phyloP scores from a whole-genome alignment of 352 stramenopile species.

The Phytopythium litorale region DNA sequence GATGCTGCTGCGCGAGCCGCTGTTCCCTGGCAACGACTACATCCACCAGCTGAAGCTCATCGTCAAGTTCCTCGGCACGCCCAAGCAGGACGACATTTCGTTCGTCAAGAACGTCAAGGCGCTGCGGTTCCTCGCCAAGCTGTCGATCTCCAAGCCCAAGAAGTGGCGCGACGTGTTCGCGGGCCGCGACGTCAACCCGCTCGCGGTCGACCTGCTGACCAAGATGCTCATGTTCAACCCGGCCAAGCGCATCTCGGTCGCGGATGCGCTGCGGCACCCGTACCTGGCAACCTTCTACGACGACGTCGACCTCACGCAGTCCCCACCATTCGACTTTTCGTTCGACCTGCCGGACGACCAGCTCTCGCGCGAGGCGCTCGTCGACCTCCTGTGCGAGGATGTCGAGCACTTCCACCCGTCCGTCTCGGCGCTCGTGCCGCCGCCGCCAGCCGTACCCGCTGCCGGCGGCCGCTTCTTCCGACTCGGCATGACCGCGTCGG shows the following conservation, averaged over 20 bases:
- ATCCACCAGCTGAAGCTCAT: slow-evolving; percentile 84
- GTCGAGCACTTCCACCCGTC: slow-evolving; percentile 55
- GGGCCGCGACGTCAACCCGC: slow-evolving; percentile 29
- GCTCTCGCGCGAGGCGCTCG: slow-evolving; percentile 55
- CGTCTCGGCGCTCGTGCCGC: slow-evolving; percentile 16
- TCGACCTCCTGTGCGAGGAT: slow-evolving; percentile 57
- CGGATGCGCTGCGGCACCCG: slow-evolving; percentile 49
- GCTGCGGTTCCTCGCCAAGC: slow-evolving; percentile 80
- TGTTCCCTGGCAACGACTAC: slow-evolving; percentile 91
- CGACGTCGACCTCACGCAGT: slow-evolving; percentile 39
- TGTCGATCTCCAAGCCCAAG: slow-evolving; percentile 68
- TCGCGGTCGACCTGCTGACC: slow-evolving; percentile 53
- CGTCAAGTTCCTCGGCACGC: slow-evolving; percentile 61
- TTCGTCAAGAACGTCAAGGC: slow-evolving; percentile 92
- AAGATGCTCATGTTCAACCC: slow-evolving; percentile 75
- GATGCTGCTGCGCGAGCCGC: slow-evolving; percentile 94
- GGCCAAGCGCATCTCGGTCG: slow-evolving; percentile 65
- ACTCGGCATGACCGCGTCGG: slow-evolving; percentile 49
- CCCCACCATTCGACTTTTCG: slow-evolving; percentile 50
- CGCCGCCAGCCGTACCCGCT: slow-evolving; percentile 13
- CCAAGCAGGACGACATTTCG: slow-evolving; percentile 68
- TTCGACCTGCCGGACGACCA: slow-evolving; percentile 65
- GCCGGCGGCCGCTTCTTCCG: slow-evolving; percentile 35
- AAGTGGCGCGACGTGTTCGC: slow-evolving; percentile 68
- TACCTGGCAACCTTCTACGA: slow-evolving; percentile 89